phyloP scores from a whole-genome alignment of 2,329 filamentous ascomycete genomes.

The Cladosporium sp. region DNA sequence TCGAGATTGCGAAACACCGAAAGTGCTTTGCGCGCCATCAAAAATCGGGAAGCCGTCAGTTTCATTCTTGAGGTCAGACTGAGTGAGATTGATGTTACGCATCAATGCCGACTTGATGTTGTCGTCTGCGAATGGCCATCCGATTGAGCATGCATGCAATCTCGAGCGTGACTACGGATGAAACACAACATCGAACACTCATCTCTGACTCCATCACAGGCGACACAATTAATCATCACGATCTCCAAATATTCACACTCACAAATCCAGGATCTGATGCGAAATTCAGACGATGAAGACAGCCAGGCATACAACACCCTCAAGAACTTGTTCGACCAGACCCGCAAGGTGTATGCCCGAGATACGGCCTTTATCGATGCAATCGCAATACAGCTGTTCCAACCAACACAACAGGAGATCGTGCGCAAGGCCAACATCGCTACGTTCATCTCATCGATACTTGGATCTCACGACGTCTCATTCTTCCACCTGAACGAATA shows the following conservation, averaged over 20 bases:
- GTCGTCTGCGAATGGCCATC: background rate
- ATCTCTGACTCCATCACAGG: constrained; percentile 41
- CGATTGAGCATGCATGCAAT: background rate
- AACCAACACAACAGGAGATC: constrained; percentile 54
- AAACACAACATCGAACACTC: background rate
- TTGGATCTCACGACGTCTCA: constrained; percentile 61
- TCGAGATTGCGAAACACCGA: background rate
- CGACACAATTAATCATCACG: constrained; percentile 59
- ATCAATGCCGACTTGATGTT: background rate
- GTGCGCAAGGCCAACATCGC: constrained; percentile 66
- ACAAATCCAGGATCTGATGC: constrained; percentile 59
- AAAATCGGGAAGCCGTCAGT: background rate
- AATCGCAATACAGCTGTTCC: constrained; percentile 39
- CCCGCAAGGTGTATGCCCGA: constrained; percentile 60
- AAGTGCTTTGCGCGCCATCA: background rate
- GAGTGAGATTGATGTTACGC: background rate
- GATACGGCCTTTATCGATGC: constrained; percentile 54
- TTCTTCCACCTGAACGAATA: constrained; percentile 64
- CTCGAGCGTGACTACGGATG: background rate
- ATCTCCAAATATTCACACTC: constrained; percentile 58
- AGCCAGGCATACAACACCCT: constrained; percentile 64
- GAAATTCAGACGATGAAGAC: constrained; percentile 33
- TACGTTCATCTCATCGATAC: constrained; percentile 64
- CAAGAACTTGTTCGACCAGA: constrained; percentile 63
- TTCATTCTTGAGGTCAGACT: background rate